Base-by-base conservation (phyloP, 1,284 basidiomycete species). In the Taiwanofungus camphoratus region DNA sequence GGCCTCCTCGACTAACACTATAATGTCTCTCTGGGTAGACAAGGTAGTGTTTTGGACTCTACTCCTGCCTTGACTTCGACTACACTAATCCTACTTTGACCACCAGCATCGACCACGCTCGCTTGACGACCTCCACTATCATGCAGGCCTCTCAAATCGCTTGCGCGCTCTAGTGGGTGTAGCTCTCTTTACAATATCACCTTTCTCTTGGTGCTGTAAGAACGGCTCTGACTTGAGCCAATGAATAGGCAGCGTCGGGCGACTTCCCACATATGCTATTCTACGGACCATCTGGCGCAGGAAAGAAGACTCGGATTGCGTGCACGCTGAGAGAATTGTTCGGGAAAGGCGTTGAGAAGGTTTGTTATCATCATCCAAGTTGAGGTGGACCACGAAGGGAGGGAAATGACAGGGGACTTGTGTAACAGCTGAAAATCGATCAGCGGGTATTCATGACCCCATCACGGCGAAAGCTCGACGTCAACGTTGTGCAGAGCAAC, bases 251-350 rank as follows among this genome's bases (percentile, higher is more conserved):
- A 1, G 76, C 82, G 0, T 88, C 89, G 1, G 89, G 89, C 2
- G 96, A 99, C 70, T 97, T 99, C 59, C 95, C 95, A 5, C 95
- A 99, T 62, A 86, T 96, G 70, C 78, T 99, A 9, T 97, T 99
- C 69, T 99, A 98, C 60, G 96, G 95, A 0, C 96, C 95, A 2
- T 91, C 90, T 4, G 95, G 95, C 15, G 92, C 95, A 7, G 95
- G 95, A 15, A 99, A 99, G 72, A 99, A 99, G 77, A 99, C 96
- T 27, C 77, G 96, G 37, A 94, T 99, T 58, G 87, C 84, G 54
- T 90, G 87, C 52, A 92, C 90, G 5, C 63, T 99, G 40, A 74
- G 87, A 52, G 86, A 97, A 58, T 67, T 99, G 33, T 99, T 93
- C 65, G 96, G 95, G 2, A 75, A 83, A 32, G 92, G 92, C 4